Base-by-base conservation (phyloP, 2,329 filamentous ascomycete species). In the Diaporthe sp. region DNA sequence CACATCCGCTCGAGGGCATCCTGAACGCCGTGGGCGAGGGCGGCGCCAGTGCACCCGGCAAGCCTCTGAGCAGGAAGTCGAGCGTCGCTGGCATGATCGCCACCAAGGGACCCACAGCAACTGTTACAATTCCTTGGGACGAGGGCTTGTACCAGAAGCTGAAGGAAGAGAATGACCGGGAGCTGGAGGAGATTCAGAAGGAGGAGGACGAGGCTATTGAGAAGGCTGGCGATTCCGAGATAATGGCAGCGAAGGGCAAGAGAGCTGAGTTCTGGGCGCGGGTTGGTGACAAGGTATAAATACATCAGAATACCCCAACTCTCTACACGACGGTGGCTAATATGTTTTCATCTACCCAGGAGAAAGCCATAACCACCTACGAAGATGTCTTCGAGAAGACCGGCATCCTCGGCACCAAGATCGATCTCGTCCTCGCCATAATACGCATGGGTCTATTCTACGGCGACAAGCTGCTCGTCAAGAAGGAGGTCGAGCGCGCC, bases 371-470 rank as follows among this genome's bases (percentile, higher is more conserved):
- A 81, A 92, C 95, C 75, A 94, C 94, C 72, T 98, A 96, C 87
- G 97, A 99, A 88, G 93, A 93, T 81, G 91, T 98, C 73, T 95
- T 98, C 80, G 96, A 98, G 83, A 98, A 98, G 90, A 98, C 95
- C n/a, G 94, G 96, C 78, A 95, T 98, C 80, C 90, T 99, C 77
- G 97, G 96, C 81, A 96, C 94, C 79, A 98, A 98, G 89, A 99
- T 99, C 84, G 97, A 99, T 85, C 89, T 99, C 71, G 95, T 98
- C 68, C 93, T 99, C 74, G 97, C 97, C 80, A 97, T 98, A 87
- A 96, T 98, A 87, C 95, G 97, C 76, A 93, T 98, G 83, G 95
- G 94, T 49, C 90, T 99, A 76, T 99, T 99, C 89, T 99, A 98
- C 83, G 95, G 96, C 79, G 97, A 99, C 86, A 96, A 95, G 86